phyloP scores from a whole-genome alignment of 495 filamentous ascomycete genomes.

The Copromyces sp. region DNA sequence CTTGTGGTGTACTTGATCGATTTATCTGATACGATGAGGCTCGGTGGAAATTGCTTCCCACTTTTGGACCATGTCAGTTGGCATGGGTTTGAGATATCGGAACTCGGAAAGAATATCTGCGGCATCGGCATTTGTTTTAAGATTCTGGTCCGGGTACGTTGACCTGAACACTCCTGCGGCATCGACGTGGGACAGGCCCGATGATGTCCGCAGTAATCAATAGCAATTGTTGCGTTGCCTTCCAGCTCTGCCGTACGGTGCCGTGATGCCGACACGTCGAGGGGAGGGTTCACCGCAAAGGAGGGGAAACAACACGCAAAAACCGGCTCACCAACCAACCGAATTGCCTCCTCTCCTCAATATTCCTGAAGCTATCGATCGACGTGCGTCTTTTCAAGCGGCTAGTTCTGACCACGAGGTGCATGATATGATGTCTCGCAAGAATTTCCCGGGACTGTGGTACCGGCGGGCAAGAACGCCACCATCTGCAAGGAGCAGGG shows the following conservation, averaged over 20 bases:
- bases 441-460: background rate
- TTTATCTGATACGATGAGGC: background rate
- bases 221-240: background rate
- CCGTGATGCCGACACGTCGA: background rate
- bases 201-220: background rate
- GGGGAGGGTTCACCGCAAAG: background rate
- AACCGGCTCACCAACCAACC: background rate
- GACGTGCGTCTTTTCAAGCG: background rate
- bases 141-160: background rate
- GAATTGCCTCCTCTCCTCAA: background rate
- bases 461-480: background rate
- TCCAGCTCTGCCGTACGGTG: background rate
- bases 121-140: background rate
- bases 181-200: background rate
- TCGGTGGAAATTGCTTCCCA: background rate
- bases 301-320: background rate
- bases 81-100: background rate
- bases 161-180: background rate
- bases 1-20: background rate
- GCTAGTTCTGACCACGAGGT: background rate
- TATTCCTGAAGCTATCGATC: background rate
- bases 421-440: background rate
- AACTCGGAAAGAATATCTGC: background rate
- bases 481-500: background rate
- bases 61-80: background rate